Base-by-base conservation (phyloP, 805 yeast species). In the Myxozyma udenii region DNA sequence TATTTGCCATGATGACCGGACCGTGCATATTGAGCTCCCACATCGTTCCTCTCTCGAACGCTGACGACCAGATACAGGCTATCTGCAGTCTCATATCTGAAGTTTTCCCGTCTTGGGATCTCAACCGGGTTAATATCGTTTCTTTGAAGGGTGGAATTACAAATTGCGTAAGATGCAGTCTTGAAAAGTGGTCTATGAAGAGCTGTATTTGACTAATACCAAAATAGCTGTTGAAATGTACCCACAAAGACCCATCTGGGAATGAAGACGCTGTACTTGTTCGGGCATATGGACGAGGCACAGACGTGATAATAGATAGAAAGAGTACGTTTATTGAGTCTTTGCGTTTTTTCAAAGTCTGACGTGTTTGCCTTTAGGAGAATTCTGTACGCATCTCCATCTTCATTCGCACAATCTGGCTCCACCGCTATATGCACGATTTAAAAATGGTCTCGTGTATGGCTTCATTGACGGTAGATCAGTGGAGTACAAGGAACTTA, bases 281-380 rank as follows among this genome's bases (percentile, higher is more conserved):
- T 49, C 71, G 93, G 52, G 82, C 85, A 0, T 85, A 85, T 60
- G 93, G 93, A 6, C 76, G 78, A 50, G 89, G 89, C 11, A 85
- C 93, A 0, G 77, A 75, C 48, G 69, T 81, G 33, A 84, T 85
- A 45, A 85, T 85, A 30, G 89, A 85, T 66, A 71, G 93, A 57
- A 82, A 82, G 58, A 71, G 89, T 55, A 44, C 7, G 59, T 55
- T n/a, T 19, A 21, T 11, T 18, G 23, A 5, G 4, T 6, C 26
- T 19, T 25, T 12, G 12, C 6, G 28, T 21, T 22, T 1, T 25
- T n/a, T 16, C 32, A 2, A 14, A 14, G 14, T 14, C 3, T n/a
- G 23, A 35, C 38, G 16, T 18, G 14, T 3, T 12, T 26, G 21
- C 16, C 21, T 14, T 3, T 25, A 55, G 59, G 59, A 33, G 93